Base-by-base conservation (phyloP, 2,329 filamentous ascomycete species). In the Cyphellophora europaea region DNA sequence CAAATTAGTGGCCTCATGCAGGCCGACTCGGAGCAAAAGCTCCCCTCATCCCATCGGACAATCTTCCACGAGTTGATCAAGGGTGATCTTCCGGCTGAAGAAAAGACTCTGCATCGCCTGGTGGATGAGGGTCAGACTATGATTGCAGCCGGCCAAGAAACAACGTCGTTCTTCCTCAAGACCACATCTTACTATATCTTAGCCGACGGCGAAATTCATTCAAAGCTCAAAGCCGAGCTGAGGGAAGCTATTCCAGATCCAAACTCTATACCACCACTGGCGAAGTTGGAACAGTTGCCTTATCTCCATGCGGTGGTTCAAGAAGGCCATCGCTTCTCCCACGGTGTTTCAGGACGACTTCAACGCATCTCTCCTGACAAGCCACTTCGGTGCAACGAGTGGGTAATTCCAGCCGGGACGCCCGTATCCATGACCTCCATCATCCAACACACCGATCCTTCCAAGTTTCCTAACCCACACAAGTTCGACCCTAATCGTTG, bases 401-500 rank as follows among this genome's bases (percentile, higher is more conserved):
- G 50, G 32, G 36, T 41, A 2, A 60, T 60, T 28, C 55, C 56
- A 3, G 44, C 54, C 0, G 44, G 46, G 5, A 45, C 43, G n/a
- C 43, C 43, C 2, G 48, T 55, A 6, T 38, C 43, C 25, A 48
- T 51, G 45, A 47, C 47, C 2, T 40, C 44, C 54, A 42, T 51
- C 27, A 34, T 50, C 14, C 49, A 52, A 21, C 43, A 45, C 32
- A 38, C 41, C 32, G 42, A 60, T 25, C 31, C 47, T 3, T 28
- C 35, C 4, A 53, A 62, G 17, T 65, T 64, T 47, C 58, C 57
- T 0, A 35, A 56, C 11, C 51, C 54, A 3, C 34, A 42, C 13
- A 19, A 35, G 0, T 65, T 60, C 34, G 45, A 56, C 4, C 61
- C 62, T 0, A 58, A 65, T 37, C 54, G 62, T 19, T 66, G 62